These are phyloP conservation scores for Endotrypanum monterogeii DNA, from an alignment of 208 protist genomes.

Conservation along the genomic window DNA sequence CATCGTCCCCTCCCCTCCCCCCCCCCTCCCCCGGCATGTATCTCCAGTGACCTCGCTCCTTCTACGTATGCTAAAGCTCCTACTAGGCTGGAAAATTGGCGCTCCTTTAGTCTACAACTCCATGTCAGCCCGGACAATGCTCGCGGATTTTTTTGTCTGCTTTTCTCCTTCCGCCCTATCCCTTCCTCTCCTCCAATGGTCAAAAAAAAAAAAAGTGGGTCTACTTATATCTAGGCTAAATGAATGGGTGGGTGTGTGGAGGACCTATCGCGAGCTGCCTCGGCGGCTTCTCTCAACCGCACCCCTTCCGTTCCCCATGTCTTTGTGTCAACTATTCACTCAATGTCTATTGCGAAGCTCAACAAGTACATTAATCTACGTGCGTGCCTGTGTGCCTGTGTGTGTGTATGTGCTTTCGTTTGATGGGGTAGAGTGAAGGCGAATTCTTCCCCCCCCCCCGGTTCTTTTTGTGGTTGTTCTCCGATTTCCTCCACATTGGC, in stretches of 20 bases:
- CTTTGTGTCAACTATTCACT: neutral
- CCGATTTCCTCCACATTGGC: too few species aligned
- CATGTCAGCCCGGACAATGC: neutral
- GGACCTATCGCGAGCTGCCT: too few species aligned
- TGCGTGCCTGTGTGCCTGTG: neutral
- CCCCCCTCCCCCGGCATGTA: too few species aligned
- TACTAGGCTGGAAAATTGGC: too few species aligned
- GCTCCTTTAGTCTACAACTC: neutral
- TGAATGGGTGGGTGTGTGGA: neutral
- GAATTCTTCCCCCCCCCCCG: too few species aligned
- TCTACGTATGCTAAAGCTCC: neutral
- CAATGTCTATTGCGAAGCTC: neutral
- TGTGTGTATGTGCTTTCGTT: neutral
- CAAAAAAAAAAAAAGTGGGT: too few species aligned
- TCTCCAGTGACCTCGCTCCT: neutral
- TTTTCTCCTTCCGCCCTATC: neutral
- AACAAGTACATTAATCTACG: neutral
- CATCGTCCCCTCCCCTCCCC: neutral
- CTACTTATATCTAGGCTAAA: too few species aligned
- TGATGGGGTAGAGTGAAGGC: too few species aligned
- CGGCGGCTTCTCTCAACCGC: too few species aligned
- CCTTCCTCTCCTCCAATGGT: neutral
- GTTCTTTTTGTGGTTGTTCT: too few species aligned
- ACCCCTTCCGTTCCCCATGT: too few species aligned
- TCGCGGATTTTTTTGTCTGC: neutral